These are phyloP conservation scores for Saccharomycopsis babjevae DNA, from an alignment of 805 yeast genomes.

Conservation along the genomic window DNA sequence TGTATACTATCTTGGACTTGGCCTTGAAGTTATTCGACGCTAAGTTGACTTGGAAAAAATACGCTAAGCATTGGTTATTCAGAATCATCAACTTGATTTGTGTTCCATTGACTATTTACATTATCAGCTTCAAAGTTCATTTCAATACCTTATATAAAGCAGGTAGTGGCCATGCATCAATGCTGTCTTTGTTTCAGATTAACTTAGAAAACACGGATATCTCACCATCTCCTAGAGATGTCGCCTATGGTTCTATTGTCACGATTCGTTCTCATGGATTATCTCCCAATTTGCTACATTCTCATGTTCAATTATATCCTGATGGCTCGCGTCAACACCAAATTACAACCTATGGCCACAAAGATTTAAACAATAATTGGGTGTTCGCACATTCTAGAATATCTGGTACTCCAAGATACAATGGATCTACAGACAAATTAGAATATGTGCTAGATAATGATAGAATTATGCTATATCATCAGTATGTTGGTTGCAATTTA, in stretches of 20 bases:
- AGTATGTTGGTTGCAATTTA: conserved; percentile 58
- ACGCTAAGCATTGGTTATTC: conserved; percentile 58
- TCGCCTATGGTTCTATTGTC: conserved; percentile 51
- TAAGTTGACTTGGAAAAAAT: conserved; percentile 24
- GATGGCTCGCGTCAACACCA: conserved; percentile 93
- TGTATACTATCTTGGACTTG: conserved; percentile 47
- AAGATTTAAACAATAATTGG: conserved; percentile 84
- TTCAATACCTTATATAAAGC: conserved; percentile 63
- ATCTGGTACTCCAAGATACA: conserved; percentile 2
- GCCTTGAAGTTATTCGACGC: conserved; percentile 19
- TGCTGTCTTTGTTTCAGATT: conserved; percentile 84
- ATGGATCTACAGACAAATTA: conserved; percentile 15
- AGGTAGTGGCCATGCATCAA: conserved; percentile 90
- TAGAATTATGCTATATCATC: conserved; percentile 62
- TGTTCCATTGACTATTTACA: conserved; percentile 61
- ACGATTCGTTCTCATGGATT: conserved; percentile 63
- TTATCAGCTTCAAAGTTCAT: conserved; percentile 70
- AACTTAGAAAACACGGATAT: conserved; percentile 63
- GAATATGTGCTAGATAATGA: conserved; percentile 49
- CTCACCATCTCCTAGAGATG: conserved; percentile 53
- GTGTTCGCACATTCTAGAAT: conserved; percentile 35
- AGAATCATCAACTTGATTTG: conserved; percentile 58
- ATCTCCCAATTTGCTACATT: conserved; percentile 70
- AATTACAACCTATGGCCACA: conserved; percentile 83
- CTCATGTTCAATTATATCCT: conserved; percentile 80